Percentiles rank a stretch among this genome's conserved stretches.
These are phyloP conservation scores for Aurantiochytrium sp. DNA, from an alignment of 108 stramenopile species.

Conservation along the genomic window DNA sequence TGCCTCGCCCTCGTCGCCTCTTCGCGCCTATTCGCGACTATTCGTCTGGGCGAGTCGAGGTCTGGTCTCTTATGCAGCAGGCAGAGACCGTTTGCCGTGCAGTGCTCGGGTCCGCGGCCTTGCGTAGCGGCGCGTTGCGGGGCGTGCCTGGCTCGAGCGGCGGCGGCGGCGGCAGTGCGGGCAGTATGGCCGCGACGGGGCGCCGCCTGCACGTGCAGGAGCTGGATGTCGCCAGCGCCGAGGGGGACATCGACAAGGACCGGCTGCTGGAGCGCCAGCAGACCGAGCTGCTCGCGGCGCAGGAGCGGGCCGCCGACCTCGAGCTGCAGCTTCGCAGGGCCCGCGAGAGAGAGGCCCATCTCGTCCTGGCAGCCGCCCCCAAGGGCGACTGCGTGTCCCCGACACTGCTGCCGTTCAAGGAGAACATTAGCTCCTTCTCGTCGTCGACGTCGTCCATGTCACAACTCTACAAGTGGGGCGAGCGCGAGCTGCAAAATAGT, in stretches of 20 bases:
- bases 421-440: too few species aligned
- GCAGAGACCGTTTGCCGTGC: too few species aligned
- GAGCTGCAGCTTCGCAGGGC: neutral
- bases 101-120: too few species aligned
- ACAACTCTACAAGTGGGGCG: neutral
- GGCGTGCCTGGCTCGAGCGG: too few species aligned
- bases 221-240: neutral
- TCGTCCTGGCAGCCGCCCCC: neutral
- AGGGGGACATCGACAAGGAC: neutral
- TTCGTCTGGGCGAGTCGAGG: too few species aligned
- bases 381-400: neutral
- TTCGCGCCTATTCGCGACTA: too few species aligned
- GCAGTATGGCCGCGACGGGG: neutral
- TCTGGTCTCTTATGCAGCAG: too few species aligned
- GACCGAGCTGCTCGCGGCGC: neutral
- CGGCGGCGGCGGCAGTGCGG: too few species aligned
- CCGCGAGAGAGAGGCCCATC: neutral
- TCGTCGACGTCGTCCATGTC: neutral
- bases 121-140: too few species aligned
- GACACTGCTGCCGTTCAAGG: too few species aligned
- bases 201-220: neutral
- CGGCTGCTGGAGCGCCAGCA: neutral
- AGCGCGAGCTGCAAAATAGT: neutral
- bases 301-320: neutral
- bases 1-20: too few species aligned